These are phyloP conservation scores for Solanum infundibuliforme DNA, from an alignment of 257 asterid species.

Conservation along the genomic window DNA sequence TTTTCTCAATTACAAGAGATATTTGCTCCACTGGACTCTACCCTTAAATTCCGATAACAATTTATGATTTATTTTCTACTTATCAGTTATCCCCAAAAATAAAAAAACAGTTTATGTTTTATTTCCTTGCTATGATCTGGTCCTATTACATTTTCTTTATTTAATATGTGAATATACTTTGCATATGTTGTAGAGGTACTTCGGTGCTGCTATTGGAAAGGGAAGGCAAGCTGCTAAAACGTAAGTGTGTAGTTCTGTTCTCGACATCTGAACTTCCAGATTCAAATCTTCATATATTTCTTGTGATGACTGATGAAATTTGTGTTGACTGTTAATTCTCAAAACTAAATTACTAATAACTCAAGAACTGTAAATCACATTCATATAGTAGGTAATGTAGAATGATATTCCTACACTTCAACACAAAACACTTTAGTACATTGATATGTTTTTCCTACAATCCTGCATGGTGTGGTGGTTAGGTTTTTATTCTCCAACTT, in stretches of 20 bases:
- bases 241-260: slow-evolving; percentile 27
- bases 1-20: neutral
- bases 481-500: neutral
- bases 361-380: neutral
- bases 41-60: neutral
- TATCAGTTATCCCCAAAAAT: neutral
- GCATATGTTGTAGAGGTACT: slow-evolving; percentile 52
- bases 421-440: neutral
- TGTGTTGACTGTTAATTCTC: neutral
- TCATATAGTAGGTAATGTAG: neutral
- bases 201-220: slow-evolving; percentile 93
- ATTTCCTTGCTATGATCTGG: neutral
- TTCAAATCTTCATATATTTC: neutral
- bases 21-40: neutral
- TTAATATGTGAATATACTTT: neutral
- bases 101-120: neutral
- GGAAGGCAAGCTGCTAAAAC: slow-evolving; percentile 98
- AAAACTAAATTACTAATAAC: neutral
- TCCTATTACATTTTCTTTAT: neutral
- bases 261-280: neutral
- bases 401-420: neutral
- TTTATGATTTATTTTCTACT: neutral
- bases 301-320: neutral
- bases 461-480: neutral
- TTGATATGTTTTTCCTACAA: neutral